phyloP scores from a whole-genome alignment of 129 eudicot genomes.

The Oenanthe sinensis region DNA sequence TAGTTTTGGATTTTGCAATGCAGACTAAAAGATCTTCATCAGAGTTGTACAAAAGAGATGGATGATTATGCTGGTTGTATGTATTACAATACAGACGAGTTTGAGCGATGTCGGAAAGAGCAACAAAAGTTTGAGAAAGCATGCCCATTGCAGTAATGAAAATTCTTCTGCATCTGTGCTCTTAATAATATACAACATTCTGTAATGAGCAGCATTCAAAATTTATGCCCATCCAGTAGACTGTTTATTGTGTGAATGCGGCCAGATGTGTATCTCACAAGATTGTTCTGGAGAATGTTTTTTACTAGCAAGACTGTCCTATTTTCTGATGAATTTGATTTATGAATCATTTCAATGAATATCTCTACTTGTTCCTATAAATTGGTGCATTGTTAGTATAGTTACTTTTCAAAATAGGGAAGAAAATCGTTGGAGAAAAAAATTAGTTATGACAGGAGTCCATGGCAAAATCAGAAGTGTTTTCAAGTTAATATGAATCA shows the following conservation, averaged over 20 bases:
- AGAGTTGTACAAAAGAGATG: conserved; percentile 77
- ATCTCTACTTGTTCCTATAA: neutral
- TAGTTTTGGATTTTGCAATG: conserved; percentile 10
- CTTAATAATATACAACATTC: conserved; percentile 27
- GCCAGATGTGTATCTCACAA: neutral
- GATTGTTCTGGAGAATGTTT: conserved; percentile 1
- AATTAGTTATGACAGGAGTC: neutral
- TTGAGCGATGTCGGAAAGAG: conserved; percentile 77
- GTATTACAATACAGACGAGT: conserved; percentile 92
- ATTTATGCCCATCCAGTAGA: neutral
- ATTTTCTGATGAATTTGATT: neutral
- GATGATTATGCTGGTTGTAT: conserved; percentile 79
- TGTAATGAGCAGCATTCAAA: conserved; percentile 16
- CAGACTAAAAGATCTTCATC: conserved; percentile 80
- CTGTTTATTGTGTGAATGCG: neutral
- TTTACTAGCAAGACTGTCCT: neutral
- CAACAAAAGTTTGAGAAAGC: conserved; percentile 85
- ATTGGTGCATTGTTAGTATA: neutral
- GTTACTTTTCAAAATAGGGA: neutral
- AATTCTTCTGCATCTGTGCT: neutral
- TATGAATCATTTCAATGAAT: neutral
- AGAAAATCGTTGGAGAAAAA: neutral
- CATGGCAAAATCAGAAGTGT: neutral
- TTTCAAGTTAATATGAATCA: neutral
- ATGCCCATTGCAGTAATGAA: conserved; percentile 51